phyloP scores from a whole-genome alignment of 805 yeast species.

The Wickerhamiella azyma region DNA sequence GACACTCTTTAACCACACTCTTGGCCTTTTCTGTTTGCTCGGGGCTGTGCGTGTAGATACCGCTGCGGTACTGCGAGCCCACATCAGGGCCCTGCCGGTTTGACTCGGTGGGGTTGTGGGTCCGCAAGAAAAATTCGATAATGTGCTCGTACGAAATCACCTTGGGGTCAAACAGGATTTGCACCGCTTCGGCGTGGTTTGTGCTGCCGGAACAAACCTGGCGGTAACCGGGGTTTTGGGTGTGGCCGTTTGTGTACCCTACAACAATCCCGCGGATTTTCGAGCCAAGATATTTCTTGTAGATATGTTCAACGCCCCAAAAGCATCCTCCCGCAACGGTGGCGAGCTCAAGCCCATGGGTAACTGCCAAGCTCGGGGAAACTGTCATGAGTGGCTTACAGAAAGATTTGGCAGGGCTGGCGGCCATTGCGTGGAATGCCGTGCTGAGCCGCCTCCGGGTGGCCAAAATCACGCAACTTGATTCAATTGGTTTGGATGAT shows the following conservation, averaged over 20 bases:
- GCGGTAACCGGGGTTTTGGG: constrained; percentile 43
- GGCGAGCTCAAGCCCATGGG: constrained; percentile 9
- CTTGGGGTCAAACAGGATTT: constrained; percentile 67
- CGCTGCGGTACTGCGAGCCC: constrained; percentile 87
- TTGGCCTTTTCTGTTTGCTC: constrained; percentile 37
- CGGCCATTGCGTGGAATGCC: constrained; percentile 1
- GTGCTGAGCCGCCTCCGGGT: neutral
- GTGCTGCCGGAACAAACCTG: constrained; percentile 70
- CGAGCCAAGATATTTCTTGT: constrained; percentile 49
- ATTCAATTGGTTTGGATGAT: neutral
- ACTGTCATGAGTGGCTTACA: neutral
- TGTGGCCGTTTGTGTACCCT: constrained; percentile 79
- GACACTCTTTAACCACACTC: constrained; percentile 38
- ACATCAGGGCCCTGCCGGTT: constrained; percentile 76
- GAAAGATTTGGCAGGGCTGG: neutral
- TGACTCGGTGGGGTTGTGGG: constrained; percentile 85
- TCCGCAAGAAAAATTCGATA: constrained; percentile 71
- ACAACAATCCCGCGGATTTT: constrained; percentile 59
- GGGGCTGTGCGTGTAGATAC: constrained; percentile 47
- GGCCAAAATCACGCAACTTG: neutral
- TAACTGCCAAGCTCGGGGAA: constrained; percentile 4
- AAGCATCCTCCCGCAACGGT: constrained; percentile 50
- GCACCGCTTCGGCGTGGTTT: constrained; percentile 69
- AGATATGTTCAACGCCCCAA: constrained; percentile 60
- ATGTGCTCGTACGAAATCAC: constrained; percentile 45